A percentile compares a stretch with the other conserved stretches of the same genome.
Evolutionary conservation across 345 rosid genomes (phyloP).

Genomic region (Theobroma cacao): DNA sequence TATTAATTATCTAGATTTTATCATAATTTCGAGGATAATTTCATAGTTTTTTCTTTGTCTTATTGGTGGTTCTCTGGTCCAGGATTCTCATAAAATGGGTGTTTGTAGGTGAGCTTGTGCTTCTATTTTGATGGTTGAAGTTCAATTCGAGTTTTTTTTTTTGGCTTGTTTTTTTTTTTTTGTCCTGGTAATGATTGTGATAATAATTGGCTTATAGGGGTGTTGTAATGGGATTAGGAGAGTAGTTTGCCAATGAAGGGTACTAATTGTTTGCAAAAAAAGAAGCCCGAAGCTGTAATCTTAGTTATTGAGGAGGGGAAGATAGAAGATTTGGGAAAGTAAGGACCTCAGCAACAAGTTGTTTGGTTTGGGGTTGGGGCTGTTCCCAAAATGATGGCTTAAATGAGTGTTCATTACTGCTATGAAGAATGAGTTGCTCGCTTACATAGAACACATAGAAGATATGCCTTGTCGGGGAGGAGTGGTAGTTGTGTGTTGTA

Average conservation of each 20-base stretch:
- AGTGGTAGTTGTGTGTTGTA: too few species aligned
- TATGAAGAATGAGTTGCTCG: neutral
- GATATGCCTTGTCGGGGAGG: neutral
- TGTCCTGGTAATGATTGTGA: neutral
- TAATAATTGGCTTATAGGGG: neutral
- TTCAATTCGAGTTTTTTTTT: neutral
- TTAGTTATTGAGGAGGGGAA: neutral
- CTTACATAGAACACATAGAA: neutral
- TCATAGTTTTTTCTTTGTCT: neutral
- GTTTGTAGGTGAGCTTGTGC: neutral
- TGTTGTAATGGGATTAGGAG: neutral
- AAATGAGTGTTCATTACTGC: neutral
- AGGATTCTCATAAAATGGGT: neutral
- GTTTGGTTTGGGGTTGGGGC: neutral
- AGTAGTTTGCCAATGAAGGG: neutral
- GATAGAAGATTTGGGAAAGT: neutral
- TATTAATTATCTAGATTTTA: neutral
- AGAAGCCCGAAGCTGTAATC: neutral
- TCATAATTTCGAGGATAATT: neutral
- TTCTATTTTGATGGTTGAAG: neutral
- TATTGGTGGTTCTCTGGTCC: neutral
- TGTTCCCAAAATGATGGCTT: neutral
- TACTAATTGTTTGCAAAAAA: neutral
- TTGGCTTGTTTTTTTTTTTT: neutral
- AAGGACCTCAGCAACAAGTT: neutral